Evolutionary conservation across 2,329 filamentous ascomycete species (phyloP), one percentile per base, ranked within the genome.

Genomic region (Venturia carpophila): DNA sequence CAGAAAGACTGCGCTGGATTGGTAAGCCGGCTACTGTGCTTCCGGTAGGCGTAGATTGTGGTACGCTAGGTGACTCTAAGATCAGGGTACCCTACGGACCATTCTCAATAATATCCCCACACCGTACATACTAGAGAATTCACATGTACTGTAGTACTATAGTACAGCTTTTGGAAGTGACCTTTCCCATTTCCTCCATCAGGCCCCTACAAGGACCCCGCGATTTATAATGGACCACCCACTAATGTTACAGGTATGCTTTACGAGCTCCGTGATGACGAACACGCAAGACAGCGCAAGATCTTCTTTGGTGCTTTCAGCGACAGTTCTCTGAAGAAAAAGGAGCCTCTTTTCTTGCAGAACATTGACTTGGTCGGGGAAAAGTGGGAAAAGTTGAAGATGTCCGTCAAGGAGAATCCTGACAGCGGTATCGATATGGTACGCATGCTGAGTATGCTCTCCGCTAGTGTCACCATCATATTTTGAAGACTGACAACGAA

Each of bases 401-500:
- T 43, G 3, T 43, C 17, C 11, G 52, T 55, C 62, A n/a, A 43
- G 21, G 39, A 41, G 39, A 27, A 64, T 17, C 39, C 45, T 41
- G 37, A 64, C 1, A 37, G n/a, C 7, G 27, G 69, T 74, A 66
- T 66, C 74, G 45, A 66, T 41, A 66, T 66, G 64, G 65, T 66
- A 17, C 42, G 24, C 21, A 49, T 60, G 63, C 60, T 61, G 11
- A 66, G 49, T 55, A 55, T 19, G 49, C 30, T 27, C 6, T 30
- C 24, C 1, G 2, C n/a, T 17, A 34, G 24, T 24, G 9, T 27
- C 24, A 17, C 11, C 17, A 15, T 7, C 49, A 34, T 5, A 5
- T 3, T 24, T n/a, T 1, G 15, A 11, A 17, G 2, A 55, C 24
- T 55, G 24, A 47, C 45, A 7, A 47, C 55, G 7, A n/a, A 10